A percentile compares a stretch with the other conserved stretches of the same genome.
These are phyloP conservation scores for Euphorbia pulcherrima DNA, from an alignment of 345 rosid genomes.

Conservation along the genomic window DNA sequence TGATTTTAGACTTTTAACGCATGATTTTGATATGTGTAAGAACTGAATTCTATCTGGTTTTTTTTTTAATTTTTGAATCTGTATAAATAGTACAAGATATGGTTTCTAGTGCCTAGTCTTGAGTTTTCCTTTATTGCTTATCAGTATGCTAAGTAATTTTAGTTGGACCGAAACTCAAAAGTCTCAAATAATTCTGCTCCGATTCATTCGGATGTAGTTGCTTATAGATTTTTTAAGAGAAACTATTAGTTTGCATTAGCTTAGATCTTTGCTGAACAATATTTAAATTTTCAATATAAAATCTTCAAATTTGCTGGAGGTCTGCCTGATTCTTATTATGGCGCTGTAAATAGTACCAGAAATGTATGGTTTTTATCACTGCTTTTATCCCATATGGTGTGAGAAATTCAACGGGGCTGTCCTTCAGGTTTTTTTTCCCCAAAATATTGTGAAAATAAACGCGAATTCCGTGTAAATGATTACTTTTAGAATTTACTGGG, in stretches of 20 bases:
- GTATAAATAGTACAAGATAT: neutral
- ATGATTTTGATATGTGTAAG: neutral
- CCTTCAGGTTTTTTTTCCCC: neutral
- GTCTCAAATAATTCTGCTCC: neutral
- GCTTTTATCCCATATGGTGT: neutral
- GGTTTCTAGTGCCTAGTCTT: neutral
- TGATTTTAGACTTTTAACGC: neutral
- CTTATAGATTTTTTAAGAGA: neutral
- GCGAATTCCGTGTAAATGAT: neutral
- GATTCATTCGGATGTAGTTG: neutral
- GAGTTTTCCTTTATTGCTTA: neutral
- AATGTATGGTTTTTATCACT: neutral
- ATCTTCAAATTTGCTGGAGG: neutral
- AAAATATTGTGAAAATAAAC: neutral
- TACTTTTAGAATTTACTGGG: neutral
- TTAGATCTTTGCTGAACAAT: neutral
- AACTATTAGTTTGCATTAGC: neutral
- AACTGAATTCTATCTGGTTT: neutral
- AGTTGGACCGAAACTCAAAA: neutral
- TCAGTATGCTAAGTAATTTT: neutral
- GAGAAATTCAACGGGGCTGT: neutral
- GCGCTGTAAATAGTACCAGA: neutral
- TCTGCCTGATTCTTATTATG: neutral
- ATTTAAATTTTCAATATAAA: neutral
- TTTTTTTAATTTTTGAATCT: neutral